A percentile compares a stretch with the other conserved stretches of the same genome.
phyloP scores from a whole-genome alignment of 148 eudicot species.

The Vaccinium myrtillus region DNA sequence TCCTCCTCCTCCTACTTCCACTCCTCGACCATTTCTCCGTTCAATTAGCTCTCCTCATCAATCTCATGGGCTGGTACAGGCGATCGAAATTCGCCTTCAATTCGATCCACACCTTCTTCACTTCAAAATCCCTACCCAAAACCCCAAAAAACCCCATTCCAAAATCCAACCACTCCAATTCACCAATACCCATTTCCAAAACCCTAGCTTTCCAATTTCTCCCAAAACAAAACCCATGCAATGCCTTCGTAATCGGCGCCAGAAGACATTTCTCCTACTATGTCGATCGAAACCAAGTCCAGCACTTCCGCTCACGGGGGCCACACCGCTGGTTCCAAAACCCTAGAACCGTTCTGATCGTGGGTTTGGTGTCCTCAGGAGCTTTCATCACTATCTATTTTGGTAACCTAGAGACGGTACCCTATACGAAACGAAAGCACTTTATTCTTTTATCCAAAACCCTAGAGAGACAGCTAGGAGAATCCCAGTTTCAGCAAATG shows the following conservation, averaged over 20 bases:
- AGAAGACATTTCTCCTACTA: conserved; percentile 53
- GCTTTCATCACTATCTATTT: conserved; percentile 42
- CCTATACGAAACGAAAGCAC: conserved; percentile 74
- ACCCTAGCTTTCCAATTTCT: conserved; percentile 29
- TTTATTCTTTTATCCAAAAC: conserved; percentile 49
- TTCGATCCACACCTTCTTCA: conserved; percentile 29
- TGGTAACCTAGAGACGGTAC: conserved; percentile 62
- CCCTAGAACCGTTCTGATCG: conserved; percentile 49
- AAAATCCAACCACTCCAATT: background rate
- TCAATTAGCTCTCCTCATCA: no score
- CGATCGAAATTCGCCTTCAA: conserved; percentile 40
- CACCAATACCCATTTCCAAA: conserved; percentile 29
- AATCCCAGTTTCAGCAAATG: conserved; percentile 41
- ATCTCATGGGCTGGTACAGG: conserved; percentile 36
- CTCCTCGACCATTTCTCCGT: no score
- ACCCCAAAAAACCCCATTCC: conserved; percentile 20
- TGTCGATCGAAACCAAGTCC: conserved; percentile 57
- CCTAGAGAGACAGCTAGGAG: conserved; percentile 55
- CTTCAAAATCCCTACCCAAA: conserved; percentile 32
- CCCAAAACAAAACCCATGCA: conserved; percentile 20
- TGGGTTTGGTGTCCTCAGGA: conserved; percentile 50
- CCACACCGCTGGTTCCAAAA: conserved; percentile 55
- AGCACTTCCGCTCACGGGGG: conserved; percentile 66
- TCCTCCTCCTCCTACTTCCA: no score
- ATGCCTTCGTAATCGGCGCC: conserved; percentile 23